Conservation (phyloP, 768 basidiomycete genomes). For the Agrocybe chaxingu region DNA sequence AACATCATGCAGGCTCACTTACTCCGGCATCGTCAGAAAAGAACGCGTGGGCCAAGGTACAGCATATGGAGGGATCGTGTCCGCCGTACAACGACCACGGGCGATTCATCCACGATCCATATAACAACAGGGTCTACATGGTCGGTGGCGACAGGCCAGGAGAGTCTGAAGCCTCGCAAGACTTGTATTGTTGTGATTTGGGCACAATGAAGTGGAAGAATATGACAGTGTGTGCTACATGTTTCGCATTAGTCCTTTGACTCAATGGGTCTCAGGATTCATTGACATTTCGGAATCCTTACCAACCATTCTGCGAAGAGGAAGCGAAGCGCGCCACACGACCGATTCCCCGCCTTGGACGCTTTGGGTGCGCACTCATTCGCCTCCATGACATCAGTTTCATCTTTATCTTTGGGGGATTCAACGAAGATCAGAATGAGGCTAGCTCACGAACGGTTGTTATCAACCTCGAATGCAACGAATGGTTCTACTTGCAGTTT, state of each 20-base stretch:
- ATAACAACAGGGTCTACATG: conserved; percentile 13
- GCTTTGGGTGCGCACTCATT: conserved; percentile 16
- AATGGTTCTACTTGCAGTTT: conserved; percentile 23
- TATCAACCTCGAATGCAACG: conserved; percentile 13
- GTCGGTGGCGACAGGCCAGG: conserved; percentile 20
- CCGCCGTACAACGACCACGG: conserved; percentile 22
- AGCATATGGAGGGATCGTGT: conserved; percentile 10
- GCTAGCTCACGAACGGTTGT: conserved; percentile 14
- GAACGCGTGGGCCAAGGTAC: neutral
- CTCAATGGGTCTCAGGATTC: conserved; percentile 2
- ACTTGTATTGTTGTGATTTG: conserved; percentile 20
- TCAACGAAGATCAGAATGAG: conserved; percentile 2
- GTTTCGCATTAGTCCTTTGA: neutral
- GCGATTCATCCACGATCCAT: conserved; percentile 11
- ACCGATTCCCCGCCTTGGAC: conserved; percentile 15
- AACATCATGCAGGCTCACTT: too few species aligned
- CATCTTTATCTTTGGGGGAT: conserved; percentile 28
- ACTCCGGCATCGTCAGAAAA: too few species aligned
- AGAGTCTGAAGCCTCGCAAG: conserved; percentile 14
- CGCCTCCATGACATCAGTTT: conserved; percentile 13
- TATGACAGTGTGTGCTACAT: conserved; percentile 16
- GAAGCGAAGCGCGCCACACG: conserved; percentile 1
- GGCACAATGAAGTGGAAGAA: conserved; percentile 21
- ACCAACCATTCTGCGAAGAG: conserved; percentile 12
- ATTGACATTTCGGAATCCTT: conserved; percentile 6